phyloP scores from a whole-genome alignment of 495 filamentous ascomycete genomes.

The Aspergillus diversus region DNA sequence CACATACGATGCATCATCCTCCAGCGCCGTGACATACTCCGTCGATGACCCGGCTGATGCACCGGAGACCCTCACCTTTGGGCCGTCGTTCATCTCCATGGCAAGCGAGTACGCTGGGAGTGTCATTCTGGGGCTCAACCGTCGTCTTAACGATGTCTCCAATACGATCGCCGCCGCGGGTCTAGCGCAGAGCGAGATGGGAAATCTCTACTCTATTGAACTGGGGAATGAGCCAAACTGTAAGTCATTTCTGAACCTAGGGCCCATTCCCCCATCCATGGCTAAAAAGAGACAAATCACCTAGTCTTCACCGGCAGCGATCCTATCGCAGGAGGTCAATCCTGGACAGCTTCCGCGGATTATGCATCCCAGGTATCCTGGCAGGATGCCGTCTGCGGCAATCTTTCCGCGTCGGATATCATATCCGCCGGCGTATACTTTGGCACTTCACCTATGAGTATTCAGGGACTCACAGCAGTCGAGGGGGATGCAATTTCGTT shows the following conservation, averaged over 20 bases:
- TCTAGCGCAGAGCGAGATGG: constrained; percentile 46
- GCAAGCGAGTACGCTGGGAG: constrained; percentile 55
- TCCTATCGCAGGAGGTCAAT: constrained; percentile 53
- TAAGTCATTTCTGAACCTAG: constrained; percentile 28
- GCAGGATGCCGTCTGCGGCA: constrained; percentile 54
- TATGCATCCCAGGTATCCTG: constrained; percentile 58
- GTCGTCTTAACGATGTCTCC: constrained; percentile 56
- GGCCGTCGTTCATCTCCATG: constrained; percentile 56
- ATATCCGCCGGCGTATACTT: constrained; percentile 65
- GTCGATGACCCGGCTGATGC: constrained; percentile 58
- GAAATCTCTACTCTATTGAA: constrained; percentile 60
- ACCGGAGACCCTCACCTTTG: constrained; percentile 58
- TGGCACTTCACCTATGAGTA: constrained; percentile 53
- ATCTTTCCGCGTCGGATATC: constrained; percentile 45
- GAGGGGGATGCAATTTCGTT: constrained; percentile 54
- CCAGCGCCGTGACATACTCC: constrained; percentile 57
- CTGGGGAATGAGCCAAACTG: constrained; percentile 66
- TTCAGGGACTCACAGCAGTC: constrained; percentile 50
- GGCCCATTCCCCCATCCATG: not conserved
- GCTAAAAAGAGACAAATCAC: too few species aligned
- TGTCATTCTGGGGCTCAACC: constrained; percentile 60
- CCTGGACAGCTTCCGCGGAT: constrained; percentile 58
- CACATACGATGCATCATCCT: constrained; percentile 53
- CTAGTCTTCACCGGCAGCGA: constrained; percentile 33
- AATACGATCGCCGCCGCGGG: constrained; percentile 61